These are phyloP conservation scores for Collybia sordida DNA, from an alignment of 768 basidiomycete species.

Conservation along the genomic window DNA sequence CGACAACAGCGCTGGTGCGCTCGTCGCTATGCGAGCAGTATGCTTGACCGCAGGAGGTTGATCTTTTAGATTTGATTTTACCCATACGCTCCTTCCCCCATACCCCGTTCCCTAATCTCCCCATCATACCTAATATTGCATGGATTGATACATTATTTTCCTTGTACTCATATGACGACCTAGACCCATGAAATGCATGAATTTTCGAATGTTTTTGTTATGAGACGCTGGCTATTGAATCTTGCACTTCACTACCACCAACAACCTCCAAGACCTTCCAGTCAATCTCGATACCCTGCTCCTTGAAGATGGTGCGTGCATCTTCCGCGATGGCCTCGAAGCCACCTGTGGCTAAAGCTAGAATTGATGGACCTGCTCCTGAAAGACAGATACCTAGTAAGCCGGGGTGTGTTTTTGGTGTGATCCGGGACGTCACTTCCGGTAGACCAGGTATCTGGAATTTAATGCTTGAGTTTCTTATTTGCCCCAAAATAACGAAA, in stretches of 20 bases:
- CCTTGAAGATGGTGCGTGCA: slow-evolving; percentile 71
- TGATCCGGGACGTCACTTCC: slow-evolving; percentile 86
- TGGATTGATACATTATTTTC: neutral
- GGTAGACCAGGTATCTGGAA: slow-evolving; percentile 87
- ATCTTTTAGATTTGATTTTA: slow-evolving; percentile 13
- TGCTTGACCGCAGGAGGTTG: slow-evolving; percentile 84
- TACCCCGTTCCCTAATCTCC: too few relatives aligned
- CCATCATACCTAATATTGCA: slow-evolving; percentile 7
- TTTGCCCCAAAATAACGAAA: neutral
- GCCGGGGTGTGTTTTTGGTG: slow-evolving; percentile 89
- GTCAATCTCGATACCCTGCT: slow-evolving; percentile 76
- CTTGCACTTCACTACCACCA: slow-evolving; percentile 38
- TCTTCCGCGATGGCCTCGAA: slow-evolving; percentile 86
- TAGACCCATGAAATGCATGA: slow-evolving; percentile 15
- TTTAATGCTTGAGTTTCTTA: neutral
- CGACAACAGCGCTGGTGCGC: slow-evolving; percentile 58
- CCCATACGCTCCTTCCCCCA: slow-evolving; percentile 2
- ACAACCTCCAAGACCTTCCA: slow-evolving; percentile 83
- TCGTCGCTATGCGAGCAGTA: slow-evolving; percentile 86
- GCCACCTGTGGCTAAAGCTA: slow-evolving; percentile 85
- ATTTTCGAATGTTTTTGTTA: neutral
- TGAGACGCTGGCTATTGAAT: neutral
- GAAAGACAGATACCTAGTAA: slow-evolving; percentile 96
- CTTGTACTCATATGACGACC: slow-evolving; percentile 1
- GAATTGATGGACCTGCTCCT: slow-evolving; percentile 95